These are phyloP conservation scores for Beta corolliflora DNA, from an alignment of 179 eudicot genomes.

Conservation along the genomic window DNA sequence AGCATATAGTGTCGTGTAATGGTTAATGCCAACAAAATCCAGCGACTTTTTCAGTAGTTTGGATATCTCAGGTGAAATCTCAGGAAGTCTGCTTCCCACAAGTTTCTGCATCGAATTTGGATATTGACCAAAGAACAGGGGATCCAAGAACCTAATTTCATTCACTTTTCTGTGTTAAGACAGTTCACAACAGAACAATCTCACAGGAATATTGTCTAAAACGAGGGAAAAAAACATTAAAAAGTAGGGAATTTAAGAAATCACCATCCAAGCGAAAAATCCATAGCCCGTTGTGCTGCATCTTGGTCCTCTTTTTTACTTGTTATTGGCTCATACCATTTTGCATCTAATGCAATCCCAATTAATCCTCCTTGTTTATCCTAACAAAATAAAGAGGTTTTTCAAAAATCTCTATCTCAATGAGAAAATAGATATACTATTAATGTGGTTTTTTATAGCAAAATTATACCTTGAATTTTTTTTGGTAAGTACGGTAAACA, in stretches of 20 bases:
- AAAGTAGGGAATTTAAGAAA: neutral
- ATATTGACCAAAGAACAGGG: slow-evolving; percentile 71
- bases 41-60: slow-evolving; percentile 51
- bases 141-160: slow-evolving; percentile 85
- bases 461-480: slow-evolving; percentile 63
- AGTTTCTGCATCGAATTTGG: slow-evolving; percentile 77
- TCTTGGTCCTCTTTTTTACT: slow-evolving; percentile 63
- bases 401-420: neutral
- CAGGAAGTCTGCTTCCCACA: slow-evolving; percentile 73
- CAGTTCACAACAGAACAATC: neutral
- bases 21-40: slow-evolving; percentile 88
- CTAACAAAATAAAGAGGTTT: slow-evolving; percentile 29
- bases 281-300: slow-evolving; percentile 87
- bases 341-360: slow-evolving; percentile 82
- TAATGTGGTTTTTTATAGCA: neutral
- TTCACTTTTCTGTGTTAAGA: slow-evolving; percentile 24
- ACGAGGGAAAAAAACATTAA: no score
- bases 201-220: neutral
- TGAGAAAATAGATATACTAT: neutral
- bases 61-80: slow-evolving; percentile 47
- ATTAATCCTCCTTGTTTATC: slow-evolving; percentile 71
- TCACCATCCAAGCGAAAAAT: slow-evolving; percentile 88
- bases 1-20: slow-evolving; percentile 80
- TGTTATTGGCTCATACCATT: slow-evolving; percentile 92
- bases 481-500: slow-evolving; percentile 62